phyloP scores from a whole-genome alignment of 805 yeast species.

The Jamesozyma lodderae region DNA sequence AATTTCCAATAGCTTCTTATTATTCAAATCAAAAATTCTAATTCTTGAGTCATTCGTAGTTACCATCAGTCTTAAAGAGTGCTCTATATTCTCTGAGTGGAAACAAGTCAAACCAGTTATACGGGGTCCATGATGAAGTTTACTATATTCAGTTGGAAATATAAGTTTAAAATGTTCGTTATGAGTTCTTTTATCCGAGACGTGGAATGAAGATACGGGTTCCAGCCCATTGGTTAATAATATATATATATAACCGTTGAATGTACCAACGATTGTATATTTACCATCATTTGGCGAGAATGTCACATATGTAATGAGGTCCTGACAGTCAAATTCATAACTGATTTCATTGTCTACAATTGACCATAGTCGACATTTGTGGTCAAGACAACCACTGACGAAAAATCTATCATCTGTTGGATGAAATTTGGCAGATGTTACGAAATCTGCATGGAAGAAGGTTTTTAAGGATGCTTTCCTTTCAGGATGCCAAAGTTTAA shows the following conservation, averaged over 20 bases:
- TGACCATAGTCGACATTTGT: conserved; percentile 68
- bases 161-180: background rate
- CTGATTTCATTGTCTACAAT: conserved; percentile 63
- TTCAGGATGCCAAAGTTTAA: conserved; percentile 76
- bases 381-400: conserved; percentile 72
- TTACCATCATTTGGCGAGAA: conserved; percentile 62
- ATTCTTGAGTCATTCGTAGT: conserved; percentile 79
- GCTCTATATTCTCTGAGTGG: conserved; percentile 15
- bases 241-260: conserved; percentile 57
- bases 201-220: conserved; percentile 36
- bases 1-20: conserved; percentile 49
- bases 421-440: conserved; percentile 71
- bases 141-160: conserved; percentile 3
- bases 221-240: conserved; percentile 58
- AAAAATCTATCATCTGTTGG: conserved; percentile 84
- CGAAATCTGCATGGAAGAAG: conserved; percentile 69
- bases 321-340: conserved; percentile 51
- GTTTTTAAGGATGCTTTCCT: conserved; percentile 51
- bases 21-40: conserved; percentile 50
- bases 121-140: conserved; percentile 39
- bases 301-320: conserved; percentile 64
- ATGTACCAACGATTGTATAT: conserved; percentile 63
- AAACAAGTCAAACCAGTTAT: conserved; percentile 68
- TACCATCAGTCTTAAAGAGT: conserved; percentile 41
- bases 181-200: conserved; percentile 34